A percentile compares a stretch with the other conserved stretches of the same genome.
phyloP scores from a whole-genome alignment of 108 stramenopile genomes.

The Heterococcus sp. region DNA sequence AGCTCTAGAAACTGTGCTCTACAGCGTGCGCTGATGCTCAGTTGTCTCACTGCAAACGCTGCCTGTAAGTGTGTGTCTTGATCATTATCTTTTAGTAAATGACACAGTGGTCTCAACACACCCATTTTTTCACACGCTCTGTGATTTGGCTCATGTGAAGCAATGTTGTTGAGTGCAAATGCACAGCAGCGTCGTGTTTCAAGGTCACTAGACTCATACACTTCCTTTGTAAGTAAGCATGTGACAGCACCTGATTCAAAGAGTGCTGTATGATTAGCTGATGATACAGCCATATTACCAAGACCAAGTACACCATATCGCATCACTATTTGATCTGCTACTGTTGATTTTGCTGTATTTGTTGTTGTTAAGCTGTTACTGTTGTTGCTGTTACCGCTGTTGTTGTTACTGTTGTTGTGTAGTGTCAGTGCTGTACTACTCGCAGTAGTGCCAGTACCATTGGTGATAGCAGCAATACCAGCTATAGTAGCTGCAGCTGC shows the following conservation, averaged over 20 bases:
- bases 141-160: constrained; percentile 63
- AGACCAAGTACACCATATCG: constrained; percentile 63
- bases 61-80: constrained; percentile 67
- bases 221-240: constrained; percentile 30
- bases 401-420: too few relatives aligned
- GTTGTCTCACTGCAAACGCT: constrained; percentile 62
- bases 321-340: too few relatives aligned
- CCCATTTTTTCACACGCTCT: constrained; percentile 63
- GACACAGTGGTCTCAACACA: constrained; percentile 59
- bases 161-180: constrained; percentile 64
- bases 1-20: constrained; percentile 65
- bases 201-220: constrained; percentile 52
- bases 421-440: too few relatives aligned
- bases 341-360: too few relatives aligned
- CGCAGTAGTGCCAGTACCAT: background rate
- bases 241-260: constrained; percentile 63
- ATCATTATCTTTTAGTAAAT: constrained; percentile 51
- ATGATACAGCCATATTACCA: constrained; percentile 59
- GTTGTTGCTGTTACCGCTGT: too few relatives aligned
- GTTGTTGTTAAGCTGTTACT: too few relatives aligned
- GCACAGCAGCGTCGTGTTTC: constrained; percentile 66
- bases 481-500: too few relatives aligned
- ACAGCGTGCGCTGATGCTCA: constrained; percentile 57
- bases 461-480: constrained; percentile 3
- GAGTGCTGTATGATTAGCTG: constrained; percentile 61